Evolutionary conservation across 2,329 filamentous ascomycete species (phyloP), one percentile per base, ranked within the genome.

Genomic region (Apiospora saccharicola): DNA sequence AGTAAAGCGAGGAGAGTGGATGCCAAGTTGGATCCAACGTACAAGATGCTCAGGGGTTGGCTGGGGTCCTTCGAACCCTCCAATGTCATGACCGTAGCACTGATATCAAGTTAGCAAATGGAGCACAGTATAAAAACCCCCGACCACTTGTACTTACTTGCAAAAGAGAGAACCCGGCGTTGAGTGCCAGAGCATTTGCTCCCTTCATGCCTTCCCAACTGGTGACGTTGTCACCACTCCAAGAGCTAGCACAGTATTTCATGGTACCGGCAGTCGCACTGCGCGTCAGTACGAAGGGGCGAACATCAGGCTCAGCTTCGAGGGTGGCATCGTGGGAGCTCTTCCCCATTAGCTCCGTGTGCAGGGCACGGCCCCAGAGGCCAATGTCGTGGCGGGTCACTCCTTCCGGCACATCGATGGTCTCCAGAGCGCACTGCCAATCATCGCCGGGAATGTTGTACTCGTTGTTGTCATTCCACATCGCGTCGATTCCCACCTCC

Each of bases 381-480:
- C 91, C 92, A 26, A 94, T 83, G 10, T 88, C 82, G 0, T 87
- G 87, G 1, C 85, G 81, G 0, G 77, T 78, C 53, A 81, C 80
- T 1, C 80, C 81, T 0, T 81, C 78, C 0, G 83, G 82, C 1
- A 85, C 75, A 0, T 80, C 75, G 2, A 86, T 79, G 1, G 81
- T 82, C 1, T 90, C 85, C 0, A 93, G 83, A 0, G 89, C 87
- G 70, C 90, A 88, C 71, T 89, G 82, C 92, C 92, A 94, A 34
- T 87, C 84, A 73, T 94, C 92, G 73, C 89, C 85, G 0, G 90
- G 87, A 3, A 93, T 85, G 0, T 89, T 90, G 79, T 93, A 94
- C 79, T 94, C 92, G 75, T 94, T 94, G 81, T 94, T 94, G 79
- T 94, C 92, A 75, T 94, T 94, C 92, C 92, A 94, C 82, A 94